Conservation (phyloP, 1,139 yeast species). For the Wickerhamomyces sp. region DNA sequence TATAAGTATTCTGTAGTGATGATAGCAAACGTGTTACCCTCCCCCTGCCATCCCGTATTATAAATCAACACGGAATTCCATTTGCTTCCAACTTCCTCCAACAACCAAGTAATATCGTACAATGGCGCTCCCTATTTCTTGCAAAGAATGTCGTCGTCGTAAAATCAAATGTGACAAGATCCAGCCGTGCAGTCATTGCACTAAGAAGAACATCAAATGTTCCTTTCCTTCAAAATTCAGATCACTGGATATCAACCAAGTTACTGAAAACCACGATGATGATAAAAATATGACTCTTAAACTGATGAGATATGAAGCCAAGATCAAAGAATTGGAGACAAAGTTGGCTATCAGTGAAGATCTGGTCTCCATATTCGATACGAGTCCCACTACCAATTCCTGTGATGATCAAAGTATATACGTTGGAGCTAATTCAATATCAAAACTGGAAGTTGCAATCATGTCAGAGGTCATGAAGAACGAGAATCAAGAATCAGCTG, state of each 20-base stretch:
- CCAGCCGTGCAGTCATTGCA: constrained; percentile 15
- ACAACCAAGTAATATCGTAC: neutral
- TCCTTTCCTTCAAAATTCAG: constrained; percentile 20
- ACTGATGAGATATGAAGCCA: constrained; percentile 2
- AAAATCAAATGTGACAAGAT: constrained; percentile 19
- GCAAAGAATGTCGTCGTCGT: constrained; percentile 21
- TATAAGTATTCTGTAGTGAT: too few relatives aligned
- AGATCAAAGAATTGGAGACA: constrained; percentile 14
- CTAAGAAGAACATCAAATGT: constrained; percentile 9
- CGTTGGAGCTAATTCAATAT: constrained; percentile 11
- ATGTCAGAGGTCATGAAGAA: neutral
- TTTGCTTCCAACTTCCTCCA: neutral
- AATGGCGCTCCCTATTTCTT: constrained; percentile 18
- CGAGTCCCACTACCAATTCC: constrained; percentile 4
- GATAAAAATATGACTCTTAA: neutral
- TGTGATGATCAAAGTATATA: constrained; percentile 1
- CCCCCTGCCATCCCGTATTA: too few relatives aligned
- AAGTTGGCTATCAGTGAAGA: constrained; percentile 15
- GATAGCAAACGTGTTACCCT: too few relatives aligned
- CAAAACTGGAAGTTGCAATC: constrained; percentile 9
- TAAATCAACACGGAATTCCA: neutral
- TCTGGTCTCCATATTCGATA: constrained; percentile 20
- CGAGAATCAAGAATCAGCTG: neutral
- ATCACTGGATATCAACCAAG: constrained; percentile 16
- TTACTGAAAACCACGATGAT: constrained; percentile 4